Evolutionary conservation across 2,329 filamentous ascomycete genomes (phyloP), one percentile per base, ranked within the genome.

Genomic region (Grosmannia penicillata): DNA sequence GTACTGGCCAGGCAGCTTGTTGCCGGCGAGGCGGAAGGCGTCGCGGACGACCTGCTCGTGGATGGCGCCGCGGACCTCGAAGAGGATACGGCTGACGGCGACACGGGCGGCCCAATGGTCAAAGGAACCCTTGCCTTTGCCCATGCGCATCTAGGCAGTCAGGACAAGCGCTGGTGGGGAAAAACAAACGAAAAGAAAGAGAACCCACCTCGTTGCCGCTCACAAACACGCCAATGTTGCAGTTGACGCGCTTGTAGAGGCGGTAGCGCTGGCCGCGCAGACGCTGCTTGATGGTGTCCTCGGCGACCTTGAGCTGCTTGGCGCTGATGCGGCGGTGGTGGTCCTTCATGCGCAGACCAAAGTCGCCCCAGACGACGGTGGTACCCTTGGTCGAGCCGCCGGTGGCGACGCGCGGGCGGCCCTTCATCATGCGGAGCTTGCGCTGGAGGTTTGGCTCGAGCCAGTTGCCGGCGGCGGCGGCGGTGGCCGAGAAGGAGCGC

Each of bases 41-140:
- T 98, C 91, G 49, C 78, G 75, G 18, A 83, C 87, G 47, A 98
- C 77, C 63, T 94, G 83, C 66, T 98, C 91, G 71, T 98, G 91
- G 46, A 96, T 55, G 50, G 86, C 75, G 33, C 91, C 91, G 59
- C 85, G 86, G 48, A 98, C 63, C 61, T 98, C 91, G 49, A 98
- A 93, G 17, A 95, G 66, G 35, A 98, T 75, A 57, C 91, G 83
- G 61, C 82, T 94, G 37, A 96, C 84, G 8, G 85, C 77, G 48
- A 96, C 78, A 59, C 89, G 77, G 18, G 82, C 75, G 5, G 89
- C 86, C 91, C 91, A 98, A 55, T 93, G 84, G 57, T 98, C 91
- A 55, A 98, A 96, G 45, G 79, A 82, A 50, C 91, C 91, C 59
- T 98, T 98, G 62, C 91, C 91, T 63, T 96, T 98, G 58, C 91